Percentiles rank a stretch among this genome's conserved stretches.
phyloP scores from a whole-genome alignment of 345 rosid genomes.

The Eucalyptus paniculata region DNA sequence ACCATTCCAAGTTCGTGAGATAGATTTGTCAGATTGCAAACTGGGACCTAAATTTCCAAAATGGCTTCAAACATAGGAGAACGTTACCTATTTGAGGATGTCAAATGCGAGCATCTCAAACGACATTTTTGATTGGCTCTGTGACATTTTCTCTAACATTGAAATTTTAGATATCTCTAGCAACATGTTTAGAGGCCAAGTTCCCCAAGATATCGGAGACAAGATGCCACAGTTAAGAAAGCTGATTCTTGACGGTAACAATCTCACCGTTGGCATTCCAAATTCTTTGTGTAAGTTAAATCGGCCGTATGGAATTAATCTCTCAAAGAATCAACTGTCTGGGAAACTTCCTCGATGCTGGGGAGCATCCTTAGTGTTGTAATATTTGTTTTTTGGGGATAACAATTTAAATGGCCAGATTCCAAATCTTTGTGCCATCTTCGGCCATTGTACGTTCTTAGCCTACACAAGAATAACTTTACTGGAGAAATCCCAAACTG shows the following conservation, averaged over 20 bases:
- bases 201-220: background rate
- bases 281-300: background rate
- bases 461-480: background rate
- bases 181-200: background rate
- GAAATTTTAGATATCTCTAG: background rate
- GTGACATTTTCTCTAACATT: background rate
- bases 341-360: background rate
- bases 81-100: accelerated
- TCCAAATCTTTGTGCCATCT: background rate
- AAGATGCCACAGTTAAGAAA: background rate
- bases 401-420: background rate
- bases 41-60: background rate
- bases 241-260: background rate
- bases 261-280: background rate
- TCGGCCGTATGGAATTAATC: background rate
- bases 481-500: background rate
- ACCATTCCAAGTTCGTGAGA: background rate
- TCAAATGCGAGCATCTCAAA: background rate
- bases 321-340: background rate
- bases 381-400: background rate
- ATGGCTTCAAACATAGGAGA: background rate
- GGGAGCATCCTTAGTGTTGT: background rate
- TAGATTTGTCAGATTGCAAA: background rate
- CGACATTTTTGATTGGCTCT: background rate
- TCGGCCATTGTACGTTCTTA: background rate